phyloP scores from a whole-genome alignment of 2,329 filamentous ascomycete species.

The Botrytis deweyae region DNA sequence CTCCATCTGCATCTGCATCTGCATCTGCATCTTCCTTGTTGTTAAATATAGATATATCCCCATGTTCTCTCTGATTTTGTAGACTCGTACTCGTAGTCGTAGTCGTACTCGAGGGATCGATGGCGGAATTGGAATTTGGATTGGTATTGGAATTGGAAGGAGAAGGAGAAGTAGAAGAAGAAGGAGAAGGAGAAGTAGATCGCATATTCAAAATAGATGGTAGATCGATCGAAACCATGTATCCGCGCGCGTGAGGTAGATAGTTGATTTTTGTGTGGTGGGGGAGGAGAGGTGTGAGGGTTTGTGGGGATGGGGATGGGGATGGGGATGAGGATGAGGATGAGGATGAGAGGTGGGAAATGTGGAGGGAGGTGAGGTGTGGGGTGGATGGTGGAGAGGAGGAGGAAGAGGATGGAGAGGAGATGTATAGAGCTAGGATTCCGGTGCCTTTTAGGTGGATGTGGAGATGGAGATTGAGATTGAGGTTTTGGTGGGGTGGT shows the following conservation, averaged over 20 bases:
- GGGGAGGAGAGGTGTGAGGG: not conserved
- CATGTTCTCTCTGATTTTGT: too few relatives aligned
- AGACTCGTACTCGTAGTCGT: too few relatives aligned
- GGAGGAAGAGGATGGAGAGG: rapidly evolving
- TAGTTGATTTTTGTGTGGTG: not conserved
- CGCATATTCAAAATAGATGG: not conserved
- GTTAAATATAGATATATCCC: not conserved
- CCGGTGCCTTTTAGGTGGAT: not conserved
- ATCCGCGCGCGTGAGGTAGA: not conserved
- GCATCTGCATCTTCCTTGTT: not conserved
- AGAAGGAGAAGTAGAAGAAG: too few relatives aligned
- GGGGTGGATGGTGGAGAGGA: too few relatives aligned
- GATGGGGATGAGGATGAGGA: too few relatives aligned
- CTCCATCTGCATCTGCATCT: not conserved
- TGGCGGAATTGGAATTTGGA: too few relatives aligned
- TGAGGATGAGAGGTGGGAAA: not conserved
- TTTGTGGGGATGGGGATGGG: too few relatives aligned
- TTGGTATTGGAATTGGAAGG: too few relatives aligned
- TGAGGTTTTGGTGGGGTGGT: not conserved
- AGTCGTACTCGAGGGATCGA: too few relatives aligned
- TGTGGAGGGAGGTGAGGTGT: too few relatives aligned
- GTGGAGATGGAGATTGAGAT: not conserved
- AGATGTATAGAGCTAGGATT: not conserved
- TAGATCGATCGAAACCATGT: not conserved
- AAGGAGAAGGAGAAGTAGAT: too few relatives aligned